Base-by-base conservation (phyloP, 1,284 basidiomycete species). In the Psilocybe mexicana region DNA sequence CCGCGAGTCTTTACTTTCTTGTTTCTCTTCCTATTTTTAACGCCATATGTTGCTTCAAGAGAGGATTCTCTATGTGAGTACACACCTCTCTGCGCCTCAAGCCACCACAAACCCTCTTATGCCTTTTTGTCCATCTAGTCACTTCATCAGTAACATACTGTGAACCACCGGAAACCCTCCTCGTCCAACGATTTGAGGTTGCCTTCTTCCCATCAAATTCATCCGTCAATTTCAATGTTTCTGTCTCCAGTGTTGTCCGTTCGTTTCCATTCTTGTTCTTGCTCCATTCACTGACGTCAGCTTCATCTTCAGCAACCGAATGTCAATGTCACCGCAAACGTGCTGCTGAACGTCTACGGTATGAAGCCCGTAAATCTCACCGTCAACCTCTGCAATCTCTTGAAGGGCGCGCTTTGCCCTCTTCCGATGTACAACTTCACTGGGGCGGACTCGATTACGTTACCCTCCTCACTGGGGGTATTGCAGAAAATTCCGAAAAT, bases 121-220 rank as follows among this genome's bases (percentile, higher is more conserved):
- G 26, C 48, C 44, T 30, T 46, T 52, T 26, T 59, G 49, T 52
- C 47, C 18, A 42, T 53, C 52, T 54, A 90, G 88, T 88, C 72
- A 93, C 93, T 42, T 92, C 92, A 44, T 90, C 92, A 53, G 92
- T 95, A 64, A 89, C 92, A 18, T 95, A 95, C 72, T 96, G 93
- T 74, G 79, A 88, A 52, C 87, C 90, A 43, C 90, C 92, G 43
- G 85, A 88, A 70, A 83, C 85, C 36, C 80, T 96, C 61, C 84
- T 94, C 65, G 81, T 96, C 48, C 84, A 93, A 71, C 83, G 88
- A 65, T 92, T 96, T 69, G 86, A 93, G 66, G 76, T 95, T 58
- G 78, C 83, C 7, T 95, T 92, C 71, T 86, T 87, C 64, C 79
- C 83, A 48, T 67, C 76, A 57, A 95, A 94, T 68, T 72, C 83